phyloP scores from a whole-genome alignment of 331 rosid genomes.

The Dryas integrifolia region DNA sequence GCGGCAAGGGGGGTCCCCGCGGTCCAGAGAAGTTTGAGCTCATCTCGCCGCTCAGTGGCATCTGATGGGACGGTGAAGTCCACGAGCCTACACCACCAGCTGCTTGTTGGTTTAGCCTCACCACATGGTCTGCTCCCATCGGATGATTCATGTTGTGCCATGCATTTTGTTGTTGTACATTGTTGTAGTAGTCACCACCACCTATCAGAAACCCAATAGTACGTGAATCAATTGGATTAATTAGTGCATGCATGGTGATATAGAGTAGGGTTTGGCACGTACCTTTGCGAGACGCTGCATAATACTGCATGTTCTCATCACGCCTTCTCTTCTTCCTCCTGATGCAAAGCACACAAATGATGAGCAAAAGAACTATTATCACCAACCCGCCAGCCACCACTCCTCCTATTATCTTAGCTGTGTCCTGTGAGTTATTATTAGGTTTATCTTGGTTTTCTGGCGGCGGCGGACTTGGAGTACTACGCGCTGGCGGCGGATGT shows the following conservation, averaged over 20 bases:
- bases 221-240: no score
- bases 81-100: constrained; percentile 37
- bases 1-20: constrained; percentile 46
- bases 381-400: constrained; percentile 41
- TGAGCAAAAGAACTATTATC: constrained; percentile 33
- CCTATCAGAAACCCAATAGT: constrained; percentile 3
- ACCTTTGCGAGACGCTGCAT: constrained; percentile 51
- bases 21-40: constrained; percentile 44
- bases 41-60: constrained; percentile 44
- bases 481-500: no score
- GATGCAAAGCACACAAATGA: constrained; percentile 37
- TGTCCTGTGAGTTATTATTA: not conserved
- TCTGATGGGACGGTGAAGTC: constrained; percentile 39
- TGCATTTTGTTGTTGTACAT: constrained; percentile 20
- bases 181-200: constrained; percentile 46
- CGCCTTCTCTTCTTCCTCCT: constrained; percentile 53
- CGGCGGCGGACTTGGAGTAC: no score
- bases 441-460: no score
- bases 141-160: constrained; percentile 37
- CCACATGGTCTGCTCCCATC: constrained; percentile 33
- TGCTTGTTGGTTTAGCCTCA: constrained; percentile 29
- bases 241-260: not conserved
- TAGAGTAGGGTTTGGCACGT: constrained; percentile 35
- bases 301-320: constrained; percentile 35
- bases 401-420: constrained; percentile 33